phyloP scores from a whole-genome alignment of 163 green algal genomes.

The Trebouxia gelatinosa region DNA sequence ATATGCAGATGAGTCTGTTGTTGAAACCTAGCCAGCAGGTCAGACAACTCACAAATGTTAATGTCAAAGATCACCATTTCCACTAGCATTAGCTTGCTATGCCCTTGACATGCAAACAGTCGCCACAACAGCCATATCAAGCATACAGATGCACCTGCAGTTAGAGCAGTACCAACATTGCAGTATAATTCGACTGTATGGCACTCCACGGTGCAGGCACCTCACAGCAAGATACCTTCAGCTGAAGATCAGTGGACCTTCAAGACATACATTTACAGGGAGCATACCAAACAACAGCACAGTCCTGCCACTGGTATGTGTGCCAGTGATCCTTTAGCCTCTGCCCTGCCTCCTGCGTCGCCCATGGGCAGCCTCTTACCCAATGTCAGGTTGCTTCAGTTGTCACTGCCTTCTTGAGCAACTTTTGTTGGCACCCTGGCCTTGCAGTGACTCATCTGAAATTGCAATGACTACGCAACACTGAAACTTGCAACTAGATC shows the following conservation, averaged over 20 bases:
- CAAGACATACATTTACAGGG: slow-evolving; percentile 14
- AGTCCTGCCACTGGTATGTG: too few species aligned
- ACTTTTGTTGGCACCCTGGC: background rate
- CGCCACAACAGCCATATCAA: background rate
- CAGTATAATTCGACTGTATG: too few species aligned
- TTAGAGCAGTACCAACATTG: too few species aligned
- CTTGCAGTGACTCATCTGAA: background rate
- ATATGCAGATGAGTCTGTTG: background rate
- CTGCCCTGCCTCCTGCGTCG: too few species aligned
- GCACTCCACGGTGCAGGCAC: background rate
- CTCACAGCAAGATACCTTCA: background rate
- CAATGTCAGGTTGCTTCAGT: too few species aligned
- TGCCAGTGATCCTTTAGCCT: too few species aligned
- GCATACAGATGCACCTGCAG: background rate
- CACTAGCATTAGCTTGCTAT: background rate
- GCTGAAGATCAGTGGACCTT: slow-evolving; percentile 5
- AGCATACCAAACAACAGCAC: background rate
- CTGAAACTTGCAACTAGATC: background rate
- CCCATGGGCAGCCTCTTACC: too few species aligned
- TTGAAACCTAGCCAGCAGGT: background rate
- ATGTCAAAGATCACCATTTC: background rate
- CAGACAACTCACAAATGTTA: background rate
- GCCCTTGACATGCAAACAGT: background rate
- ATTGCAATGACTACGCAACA: background rate
- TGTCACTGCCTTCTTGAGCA: too few species aligned